Percentiles rank a stretch among this genome's conserved stretches.
Conservation (phyloP, 306 rosid species). For the Quercus alba region DNA sequence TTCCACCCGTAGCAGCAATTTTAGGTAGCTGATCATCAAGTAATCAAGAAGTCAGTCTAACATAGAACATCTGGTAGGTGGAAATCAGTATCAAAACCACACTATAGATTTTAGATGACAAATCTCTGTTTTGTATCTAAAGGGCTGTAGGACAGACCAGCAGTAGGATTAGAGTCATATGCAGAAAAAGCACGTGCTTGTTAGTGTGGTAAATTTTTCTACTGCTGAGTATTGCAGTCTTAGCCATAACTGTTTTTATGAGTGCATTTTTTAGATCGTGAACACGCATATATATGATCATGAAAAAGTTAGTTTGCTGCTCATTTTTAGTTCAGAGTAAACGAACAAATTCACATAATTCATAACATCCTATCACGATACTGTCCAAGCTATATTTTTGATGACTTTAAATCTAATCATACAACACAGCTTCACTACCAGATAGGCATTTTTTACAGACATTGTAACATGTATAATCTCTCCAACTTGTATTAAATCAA, state of each 20-base stretch:
- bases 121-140: neutral
- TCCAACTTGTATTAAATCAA: neutral
- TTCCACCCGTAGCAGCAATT: conserved; percentile 56
- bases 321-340: neutral
- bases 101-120: neutral
- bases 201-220: neutral
- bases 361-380: neutral
- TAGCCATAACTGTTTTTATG: no score
- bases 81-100: neutral
- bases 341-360: neutral
- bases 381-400: neutral
- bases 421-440: neutral
- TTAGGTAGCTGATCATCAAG: conserved; percentile 66
- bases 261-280: no score
- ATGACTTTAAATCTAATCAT: neutral
- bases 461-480: neutral
- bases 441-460: neutral
- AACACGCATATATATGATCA: no score
- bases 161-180: neutral
- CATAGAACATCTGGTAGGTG: neutral
- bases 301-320: neutral
- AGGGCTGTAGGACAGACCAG: neutral
- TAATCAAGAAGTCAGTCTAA: conserved; percentile 21
- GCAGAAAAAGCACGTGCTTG: neutral
- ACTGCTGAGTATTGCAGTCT: neutral